These are phyloP conservation scores for Oryza nivara DNA, from an alignment of 176 grass and related monocot species.

Conservation along the genomic window DNA sequence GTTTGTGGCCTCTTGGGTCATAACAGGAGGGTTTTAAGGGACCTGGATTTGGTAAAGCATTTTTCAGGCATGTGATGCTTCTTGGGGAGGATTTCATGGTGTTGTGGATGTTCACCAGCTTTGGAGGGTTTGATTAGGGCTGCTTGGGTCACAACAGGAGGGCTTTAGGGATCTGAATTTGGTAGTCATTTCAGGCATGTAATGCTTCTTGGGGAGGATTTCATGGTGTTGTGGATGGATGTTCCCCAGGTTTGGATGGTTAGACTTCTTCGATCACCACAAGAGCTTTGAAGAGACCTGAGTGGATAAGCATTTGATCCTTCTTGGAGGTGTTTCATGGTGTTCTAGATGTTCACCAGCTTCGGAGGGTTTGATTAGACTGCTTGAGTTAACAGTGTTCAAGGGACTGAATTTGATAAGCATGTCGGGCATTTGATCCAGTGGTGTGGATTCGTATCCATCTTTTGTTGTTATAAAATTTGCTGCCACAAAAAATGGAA, in stretches of 20 bases:
- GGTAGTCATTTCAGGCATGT: neutral
- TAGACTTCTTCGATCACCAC: neutral
- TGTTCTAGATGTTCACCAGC: neutral
- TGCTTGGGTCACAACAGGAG: neutral
- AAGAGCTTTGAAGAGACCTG: neutral
- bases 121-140: neutral
- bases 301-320: neutral
- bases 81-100: neutral
- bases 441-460: neutral
- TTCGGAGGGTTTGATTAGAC: neutral
- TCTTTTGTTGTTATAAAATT: neutral
- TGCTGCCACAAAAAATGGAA: neutral
- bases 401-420: too few species aligned
- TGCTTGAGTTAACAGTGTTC: neutral
- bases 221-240: neutral
- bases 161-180: too few species aligned
- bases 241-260: neutral
- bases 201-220: neutral
- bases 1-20: neutral
- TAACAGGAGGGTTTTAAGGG: neutral
- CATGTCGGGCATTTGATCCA: neutral
- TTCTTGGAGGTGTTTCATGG: too few species aligned
- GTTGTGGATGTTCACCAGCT: neutral
- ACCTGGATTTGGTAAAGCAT: too few species aligned
- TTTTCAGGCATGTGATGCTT: neutral